These are phyloP conservation scores for Spathaspora girioi DNA, from an alignment of 805 yeast genomes.

Conservation along the genomic window DNA sequence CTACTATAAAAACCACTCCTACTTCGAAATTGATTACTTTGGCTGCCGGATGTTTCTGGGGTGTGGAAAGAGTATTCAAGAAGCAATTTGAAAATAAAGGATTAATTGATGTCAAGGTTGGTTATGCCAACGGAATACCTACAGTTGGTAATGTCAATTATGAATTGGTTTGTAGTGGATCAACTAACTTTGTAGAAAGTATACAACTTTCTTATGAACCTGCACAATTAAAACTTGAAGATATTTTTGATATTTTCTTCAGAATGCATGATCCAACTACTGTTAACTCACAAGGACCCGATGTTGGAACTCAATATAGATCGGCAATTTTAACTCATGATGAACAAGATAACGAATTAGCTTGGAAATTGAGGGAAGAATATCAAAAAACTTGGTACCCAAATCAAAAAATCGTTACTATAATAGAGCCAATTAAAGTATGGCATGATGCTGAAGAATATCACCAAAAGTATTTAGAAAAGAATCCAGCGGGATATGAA, in stretches of 20 bases:
- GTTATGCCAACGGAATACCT: slow-evolving; percentile 85
- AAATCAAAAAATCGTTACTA: slow-evolving; percentile 64
- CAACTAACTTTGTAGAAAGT: slow-evolving; percentile 78
- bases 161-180: slow-evolving; percentile 69
- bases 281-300: slow-evolving; percentile 79
- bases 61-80: slow-evolving; percentile 78
- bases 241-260: slow-evolving; percentile 79
- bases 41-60: slow-evolving; percentile 80
- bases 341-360: slow-evolving; percentile 45
- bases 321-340: slow-evolving; percentile 71
- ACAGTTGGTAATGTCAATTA: slow-evolving; percentile 42
- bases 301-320: slow-evolving; percentile 85
- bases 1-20: slow-evolving; percentile 30
- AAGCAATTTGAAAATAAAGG: slow-evolving; percentile 66
- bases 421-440: slow-evolving; percentile 58
- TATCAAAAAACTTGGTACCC: slow-evolving; percentile 76
- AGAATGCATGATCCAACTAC: slow-evolving; percentile 94
- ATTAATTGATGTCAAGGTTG: slow-evolving; percentile 75
- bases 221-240: slow-evolving; percentile 48
- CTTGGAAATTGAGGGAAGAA: slow-evolving; percentile 43
- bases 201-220: slow-evolving; percentile 85
- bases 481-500: slow-evolving; percentile 82
- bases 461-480: slow-evolving; percentile 78
- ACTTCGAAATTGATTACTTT: slow-evolving; percentile 36
- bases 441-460: slow-evolving; percentile 96